These are phyloP conservation scores for Simplicillium sp. DNA, from an alignment of 2,329 filamentous ascomycete species.

Conservation along the genomic window DNA sequence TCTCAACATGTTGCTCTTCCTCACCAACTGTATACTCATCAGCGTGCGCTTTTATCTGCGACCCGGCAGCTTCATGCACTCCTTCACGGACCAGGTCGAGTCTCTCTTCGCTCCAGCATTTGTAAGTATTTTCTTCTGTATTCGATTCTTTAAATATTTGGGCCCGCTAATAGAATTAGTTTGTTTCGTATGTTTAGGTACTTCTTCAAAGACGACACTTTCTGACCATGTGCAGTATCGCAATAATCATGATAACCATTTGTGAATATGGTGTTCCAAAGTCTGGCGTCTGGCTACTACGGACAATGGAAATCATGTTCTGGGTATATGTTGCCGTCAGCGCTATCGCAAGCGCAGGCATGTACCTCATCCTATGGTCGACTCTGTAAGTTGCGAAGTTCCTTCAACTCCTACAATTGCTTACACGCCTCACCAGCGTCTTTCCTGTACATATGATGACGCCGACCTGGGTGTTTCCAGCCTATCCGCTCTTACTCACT, in stretches of 20 bases:
- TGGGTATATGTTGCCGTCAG: slow-evolving; percentile 66
- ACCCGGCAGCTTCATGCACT: slow-evolving; percentile 60
- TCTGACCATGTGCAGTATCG: slow-evolving; percentile 47
- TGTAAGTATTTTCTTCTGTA: slow-evolving; percentile 36
- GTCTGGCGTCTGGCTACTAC: slow-evolving; percentile 51
- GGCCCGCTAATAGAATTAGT: no score
- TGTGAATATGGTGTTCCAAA: slow-evolving; percentile 64
- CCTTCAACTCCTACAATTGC: neutral
- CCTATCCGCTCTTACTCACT: slow-evolving; percentile 69
- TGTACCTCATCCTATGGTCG: slow-evolving; percentile 67
- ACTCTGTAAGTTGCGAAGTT: slow-evolving; percentile 33
- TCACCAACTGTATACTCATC: slow-evolving; percentile 55
- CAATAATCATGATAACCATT: slow-evolving; percentile 69
- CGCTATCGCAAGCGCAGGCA: slow-evolving; percentile 55
- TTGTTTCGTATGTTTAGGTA: slow-evolving; percentile 29
- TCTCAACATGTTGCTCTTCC: slow-evolving; percentile 53
- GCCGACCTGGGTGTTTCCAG: slow-evolving; percentile 80
- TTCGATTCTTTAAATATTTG: no score
- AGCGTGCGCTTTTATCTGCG: slow-evolving; percentile 59
- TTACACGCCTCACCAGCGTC: slow-evolving; percentile 21
- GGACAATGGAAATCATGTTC: slow-evolving; percentile 55
- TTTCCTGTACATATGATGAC: slow-evolving; percentile 74
- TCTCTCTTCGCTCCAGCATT: slow-evolving; percentile 67
- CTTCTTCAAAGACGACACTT: slow-evolving; percentile 17
- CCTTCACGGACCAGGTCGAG: slow-evolving; percentile 69